phyloP scores from a whole-genome alignment of 371 early-diverging fungal genomes.

The Syncephalastrum contaminatum region DNA sequence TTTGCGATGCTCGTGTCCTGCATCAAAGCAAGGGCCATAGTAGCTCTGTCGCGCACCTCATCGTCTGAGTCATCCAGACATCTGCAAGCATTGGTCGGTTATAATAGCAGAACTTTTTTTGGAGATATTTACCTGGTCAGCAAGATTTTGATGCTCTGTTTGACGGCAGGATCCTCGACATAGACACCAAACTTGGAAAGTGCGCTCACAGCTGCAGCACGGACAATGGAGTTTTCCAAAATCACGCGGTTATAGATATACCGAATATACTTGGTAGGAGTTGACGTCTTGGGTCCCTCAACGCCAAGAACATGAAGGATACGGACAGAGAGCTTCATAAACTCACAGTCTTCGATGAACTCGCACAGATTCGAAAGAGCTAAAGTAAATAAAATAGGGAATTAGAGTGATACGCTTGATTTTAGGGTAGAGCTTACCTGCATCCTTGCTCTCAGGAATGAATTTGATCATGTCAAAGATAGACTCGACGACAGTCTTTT shows the following conservation, averaged over 20 bases:
- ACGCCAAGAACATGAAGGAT: slow-evolving; percentile 92
- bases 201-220: slow-evolving; percentile 97
- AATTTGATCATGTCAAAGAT: slow-evolving; percentile 93
- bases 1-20: slow-evolving; percentile 58
- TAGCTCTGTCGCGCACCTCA: slow-evolving; percentile 97
- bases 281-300: slow-evolving; percentile 90
- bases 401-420: background rate
- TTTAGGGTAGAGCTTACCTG: slow-evolving; percentile 47
- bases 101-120: background rate
- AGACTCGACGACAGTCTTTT: slow-evolving; percentile 94
- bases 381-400: slow-evolving; percentile 6
- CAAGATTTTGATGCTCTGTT: slow-evolving; percentile 81
- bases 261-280: slow-evolving; percentile 94
- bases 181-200: slow-evolving; percentile 92
- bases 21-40: slow-evolving; percentile 83
- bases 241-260: slow-evolving; percentile 99
- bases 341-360: slow-evolving; percentile 99
- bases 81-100: slow-evolving; percentile 35
- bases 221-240: slow-evolving; percentile 93
- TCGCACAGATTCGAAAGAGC: slow-evolving; percentile 96
- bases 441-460: slow-evolving; percentile 92
- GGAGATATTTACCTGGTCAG: slow-evolving; percentile 59
- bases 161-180: slow-evolving; percentile 72
- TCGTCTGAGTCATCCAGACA: slow-evolving; percentile 97
- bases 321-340: slow-evolving; percentile 93